Evolutionary conservation across 495 filamentous ascomycete species (phyloP).

Genomic region (Daldinia caldariorum): DNA sequence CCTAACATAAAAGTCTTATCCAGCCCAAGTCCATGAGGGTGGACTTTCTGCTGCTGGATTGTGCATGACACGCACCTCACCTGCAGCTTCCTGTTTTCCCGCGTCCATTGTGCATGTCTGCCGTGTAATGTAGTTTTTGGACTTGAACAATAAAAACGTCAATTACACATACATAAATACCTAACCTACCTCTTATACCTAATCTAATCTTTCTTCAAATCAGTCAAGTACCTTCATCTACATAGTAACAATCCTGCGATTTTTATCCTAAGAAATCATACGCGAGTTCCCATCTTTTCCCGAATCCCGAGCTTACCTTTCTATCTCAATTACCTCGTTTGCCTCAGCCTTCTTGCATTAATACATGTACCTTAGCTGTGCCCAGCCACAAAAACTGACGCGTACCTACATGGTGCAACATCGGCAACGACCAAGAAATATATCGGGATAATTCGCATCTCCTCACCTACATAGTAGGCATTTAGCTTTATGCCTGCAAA

Average conservation of each 20-base stretch:
- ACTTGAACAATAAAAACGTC: conserved; percentile 19
- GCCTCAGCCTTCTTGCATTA: conserved; percentile 7
- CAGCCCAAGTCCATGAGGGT: conserved; percentile 29
- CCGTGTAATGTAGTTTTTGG: neutral
- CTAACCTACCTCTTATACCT: too few relatives aligned
- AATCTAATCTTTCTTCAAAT: conserved; percentile 5
- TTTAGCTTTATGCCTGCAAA: conserved; percentile 33
- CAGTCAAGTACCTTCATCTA: conserved; percentile 19
- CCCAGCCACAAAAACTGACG: conserved; percentile 46
- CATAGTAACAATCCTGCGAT: conserved; percentile 5
- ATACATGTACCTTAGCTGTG: conserved; percentile 24
- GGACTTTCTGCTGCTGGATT: conserved; percentile 25
- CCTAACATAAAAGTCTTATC: conserved; percentile 23
- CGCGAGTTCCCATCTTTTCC: neutral
- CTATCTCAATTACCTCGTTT: conserved; percentile 32
- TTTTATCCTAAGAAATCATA: conserved; percentile 6
- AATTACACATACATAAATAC: too few relatives aligned
- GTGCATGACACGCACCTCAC: conserved; percentile 31
- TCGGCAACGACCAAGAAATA: conserved; percentile 38
- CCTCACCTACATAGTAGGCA: conserved; percentile 23
- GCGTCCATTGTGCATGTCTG: conserved; percentile 23
- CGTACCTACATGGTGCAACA: conserved; percentile 35
- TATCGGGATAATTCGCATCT: conserved; percentile 27
- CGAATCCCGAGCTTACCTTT: conserved; percentile 9
- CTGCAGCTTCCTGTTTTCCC: conserved; percentile 39